phyloP scores from a whole-genome alignment of 192 early-diverging fungal species.

The Podila minutissima region DNA sequence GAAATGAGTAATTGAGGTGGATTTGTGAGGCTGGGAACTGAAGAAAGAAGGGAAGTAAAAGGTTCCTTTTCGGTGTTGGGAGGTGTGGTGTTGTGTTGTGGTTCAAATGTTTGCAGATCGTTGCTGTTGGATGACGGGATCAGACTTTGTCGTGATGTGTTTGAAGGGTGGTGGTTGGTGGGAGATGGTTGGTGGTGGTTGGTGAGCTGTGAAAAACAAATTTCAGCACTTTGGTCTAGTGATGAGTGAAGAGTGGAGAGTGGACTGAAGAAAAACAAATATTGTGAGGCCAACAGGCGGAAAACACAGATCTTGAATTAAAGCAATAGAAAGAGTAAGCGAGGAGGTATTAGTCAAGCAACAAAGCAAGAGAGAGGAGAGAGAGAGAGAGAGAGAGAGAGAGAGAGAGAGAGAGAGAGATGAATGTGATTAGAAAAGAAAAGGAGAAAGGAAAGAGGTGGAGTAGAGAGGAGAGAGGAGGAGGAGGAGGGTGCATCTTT shows the following conservation, averaged over 20 bases:
- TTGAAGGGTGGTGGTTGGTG: too few relatives aligned
- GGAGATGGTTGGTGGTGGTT: too few relatives aligned
- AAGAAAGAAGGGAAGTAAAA: too few relatives aligned
- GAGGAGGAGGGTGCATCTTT: too few relatives aligned
- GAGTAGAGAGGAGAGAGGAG: too few relatives aligned
- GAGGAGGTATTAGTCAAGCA: not conserved
- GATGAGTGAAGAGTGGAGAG: not conserved
- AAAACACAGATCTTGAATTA: too few relatives aligned
- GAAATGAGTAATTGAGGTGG: not conserved
- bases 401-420: not conserved
- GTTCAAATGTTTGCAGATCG: not conserved
- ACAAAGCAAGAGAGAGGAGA: not conserved
- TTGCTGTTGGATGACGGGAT: too few relatives aligned
- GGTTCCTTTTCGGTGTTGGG: not conserved
- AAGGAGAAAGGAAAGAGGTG: too few relatives aligned
- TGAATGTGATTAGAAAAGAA: not conserved
- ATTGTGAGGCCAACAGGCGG: too few relatives aligned
- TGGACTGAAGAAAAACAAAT: not conserved
- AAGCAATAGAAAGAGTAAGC: not conserved
- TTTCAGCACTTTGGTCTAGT: too few relatives aligned
- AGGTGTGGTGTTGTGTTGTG: not conserved
- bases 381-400: not conserved
- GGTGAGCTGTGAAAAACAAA: too few relatives aligned
- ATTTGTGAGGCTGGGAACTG: not conserved
- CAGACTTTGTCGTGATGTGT: too few relatives aligned